Evolutionary conservation across 225 moss, liverwort and hornwort species (phyloP).

Genomic region (Marchantia polymorpha): DNA sequence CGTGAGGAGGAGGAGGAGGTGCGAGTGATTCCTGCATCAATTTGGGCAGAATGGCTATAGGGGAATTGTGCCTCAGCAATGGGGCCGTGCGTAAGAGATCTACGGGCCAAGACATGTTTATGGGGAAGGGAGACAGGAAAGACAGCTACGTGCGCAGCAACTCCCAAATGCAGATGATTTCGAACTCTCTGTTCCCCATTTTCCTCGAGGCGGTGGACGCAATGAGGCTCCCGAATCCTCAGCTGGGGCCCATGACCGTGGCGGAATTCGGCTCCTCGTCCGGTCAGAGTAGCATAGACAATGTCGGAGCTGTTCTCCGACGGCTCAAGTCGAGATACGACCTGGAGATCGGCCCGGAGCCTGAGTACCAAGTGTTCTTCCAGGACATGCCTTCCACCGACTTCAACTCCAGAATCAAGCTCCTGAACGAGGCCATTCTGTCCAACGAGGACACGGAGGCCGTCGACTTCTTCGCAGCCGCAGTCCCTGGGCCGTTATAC

Average conservation of each 20-base stretch:
- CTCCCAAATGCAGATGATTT: slow-evolving; percentile 1
- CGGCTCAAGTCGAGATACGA: background rate
- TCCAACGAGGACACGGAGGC: background rate
- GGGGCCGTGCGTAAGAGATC: background rate
- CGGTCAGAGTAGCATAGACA: background rate
- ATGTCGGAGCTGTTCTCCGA: slow-evolving; percentile 1
- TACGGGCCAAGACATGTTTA: background rate
- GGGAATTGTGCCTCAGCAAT: slow-evolving; percentile 2
- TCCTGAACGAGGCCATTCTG: background rate
- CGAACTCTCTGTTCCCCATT: slow-evolving; percentile 3
- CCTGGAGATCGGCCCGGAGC: slow-evolving; percentile 9
- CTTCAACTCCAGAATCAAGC: slow-evolving; percentile 9
- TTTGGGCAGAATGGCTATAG: background rate
- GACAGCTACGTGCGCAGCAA: background rate
- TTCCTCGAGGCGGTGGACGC: slow-evolving; percentile 8
- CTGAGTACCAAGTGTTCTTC: slow-evolving; percentile 16
- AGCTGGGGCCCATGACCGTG: background rate
- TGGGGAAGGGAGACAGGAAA: background rate
- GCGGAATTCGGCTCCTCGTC: slow-evolving; percentile 9
- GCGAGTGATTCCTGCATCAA: no score
- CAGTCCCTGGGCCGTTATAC: slow-evolving; percentile 11
- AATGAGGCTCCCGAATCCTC: slow-evolving; percentile 5
- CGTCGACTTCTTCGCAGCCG: slow-evolving; percentile 15
- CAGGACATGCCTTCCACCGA: slow-evolving; percentile 19
- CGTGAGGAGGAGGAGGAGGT: background rate